Base-by-base conservation (phyloP, 2,329 filamentous ascomycete species). In the Sarocladium oryzae region DNA sequence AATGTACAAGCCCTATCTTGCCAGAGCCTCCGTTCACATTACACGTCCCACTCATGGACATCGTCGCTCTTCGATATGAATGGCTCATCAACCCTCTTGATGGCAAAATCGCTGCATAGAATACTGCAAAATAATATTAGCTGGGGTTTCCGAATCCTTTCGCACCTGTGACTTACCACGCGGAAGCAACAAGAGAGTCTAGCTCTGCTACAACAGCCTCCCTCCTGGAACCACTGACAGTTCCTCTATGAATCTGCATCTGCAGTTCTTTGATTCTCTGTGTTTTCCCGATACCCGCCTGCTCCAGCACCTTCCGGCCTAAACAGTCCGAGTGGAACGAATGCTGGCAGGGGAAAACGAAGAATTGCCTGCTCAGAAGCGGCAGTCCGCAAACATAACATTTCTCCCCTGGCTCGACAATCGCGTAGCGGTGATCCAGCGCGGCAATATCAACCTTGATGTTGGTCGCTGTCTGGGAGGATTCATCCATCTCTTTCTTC, bases 311-410 rank as follows among this genome's bases (percentile, higher is more conserved):
- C 63, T 86, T 87, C 60, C 82, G 85, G 0, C 89, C 92, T 46
- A 99, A 71, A 66, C 93, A 99, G 65, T 99, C 93, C 37, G 88
- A 92, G 67, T 99, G 93, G 63, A 99, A 99, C 3, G 91, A 88
- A 69, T 99, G 93, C 72, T 99, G 93, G 67, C 93, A 99, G 0
- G 93, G 93, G 58, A 99, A 99, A 16, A 99, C 93, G 60, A 97
- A 99, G 69, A 99, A 99, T 61, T 96, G 91, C 51, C 91, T 74
- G 62, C 88, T 91, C 15, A 99, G 76, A 51, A 99, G 71, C 9
- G 93, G 93, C 52, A 97, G 70, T 0, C 84, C 82, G 63, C 93
- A 99, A 2, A 86, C 82, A 70, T 92, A 95, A 68, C 93, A 99
- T 64, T 89, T 85, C 73, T 99, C 93, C 0, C 93, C 93, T 0